These are phyloP conservation scores for Lachnellula arida DNA, from an alignment of 2,329 filamentous ascomycete genomes.

Conservation along the genomic window DNA sequence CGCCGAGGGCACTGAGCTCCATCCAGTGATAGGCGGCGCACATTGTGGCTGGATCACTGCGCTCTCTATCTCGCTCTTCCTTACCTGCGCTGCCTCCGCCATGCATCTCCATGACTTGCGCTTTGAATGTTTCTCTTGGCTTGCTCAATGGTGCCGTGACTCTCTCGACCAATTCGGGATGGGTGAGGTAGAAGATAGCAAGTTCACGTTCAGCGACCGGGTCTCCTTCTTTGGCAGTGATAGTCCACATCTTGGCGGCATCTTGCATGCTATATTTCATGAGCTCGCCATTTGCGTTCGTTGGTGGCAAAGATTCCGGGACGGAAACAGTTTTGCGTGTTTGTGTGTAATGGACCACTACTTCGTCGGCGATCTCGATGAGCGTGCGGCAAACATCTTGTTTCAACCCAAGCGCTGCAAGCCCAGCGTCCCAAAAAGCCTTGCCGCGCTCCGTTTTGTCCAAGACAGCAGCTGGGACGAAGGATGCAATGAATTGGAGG, in stretches of 20 bases:
- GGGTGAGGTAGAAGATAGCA: conserved; percentile 86
- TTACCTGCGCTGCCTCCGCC: conserved; percentile 37
- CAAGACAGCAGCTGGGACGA: conserved; percentile 55
- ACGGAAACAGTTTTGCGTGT: conserved; percentile 44
- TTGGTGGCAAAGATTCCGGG: conserved; percentile 20
- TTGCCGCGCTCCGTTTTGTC: conserved; percentile 63
- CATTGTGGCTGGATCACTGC: conserved; percentile 83
- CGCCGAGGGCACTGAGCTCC: conserved; percentile 81
- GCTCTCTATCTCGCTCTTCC: conserved; percentile 50
- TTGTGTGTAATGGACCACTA: conserved; percentile 63
- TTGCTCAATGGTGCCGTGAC: conserved; percentile 80
- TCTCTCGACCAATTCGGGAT: conserved; percentile 77
- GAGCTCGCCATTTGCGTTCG: conserved; percentile 35
- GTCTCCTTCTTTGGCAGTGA: conserved; percentile 89
- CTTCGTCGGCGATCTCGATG: conserved; percentile 63
- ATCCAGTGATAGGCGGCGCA: conserved; percentile 97
- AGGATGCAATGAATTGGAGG: conserved; percentile 67
- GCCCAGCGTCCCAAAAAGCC: conserved; percentile 76
- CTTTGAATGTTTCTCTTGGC: conserved; percentile 84
- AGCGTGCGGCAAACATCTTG: conserved; percentile 69
- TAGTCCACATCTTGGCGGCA: conserved; percentile 83
- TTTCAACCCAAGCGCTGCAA: conserved; percentile 86
- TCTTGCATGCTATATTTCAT: conserved; percentile 70
- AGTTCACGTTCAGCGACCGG: conserved; percentile 87
- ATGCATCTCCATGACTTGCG: conserved; percentile 71